Evolutionary conservation across 768 basidiomycete genomes (phyloP).

Genomic region (Macrolepiota fuliginosa): DNA sequence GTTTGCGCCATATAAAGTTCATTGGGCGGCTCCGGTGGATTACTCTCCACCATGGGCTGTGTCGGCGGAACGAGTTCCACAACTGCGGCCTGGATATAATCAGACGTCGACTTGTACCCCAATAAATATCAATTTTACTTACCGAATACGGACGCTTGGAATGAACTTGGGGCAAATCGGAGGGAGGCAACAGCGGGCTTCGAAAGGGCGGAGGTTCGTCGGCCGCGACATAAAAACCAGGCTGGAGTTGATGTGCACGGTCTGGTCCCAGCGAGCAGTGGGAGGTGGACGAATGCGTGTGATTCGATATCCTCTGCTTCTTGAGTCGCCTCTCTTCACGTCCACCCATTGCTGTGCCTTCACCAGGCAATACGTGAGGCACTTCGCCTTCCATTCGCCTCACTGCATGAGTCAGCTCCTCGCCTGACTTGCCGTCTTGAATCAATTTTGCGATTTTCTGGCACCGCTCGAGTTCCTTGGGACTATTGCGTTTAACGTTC

Average conservation of each 20-base stretch:
- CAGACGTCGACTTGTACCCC: neutral
- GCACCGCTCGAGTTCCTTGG: constrained; percentile 47
- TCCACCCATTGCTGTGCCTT: neutral
- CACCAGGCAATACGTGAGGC: neutral
- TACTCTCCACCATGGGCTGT: neutral
- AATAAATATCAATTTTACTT: neutral
- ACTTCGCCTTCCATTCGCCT: constrained; percentile 23
- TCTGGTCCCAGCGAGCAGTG: neutral
- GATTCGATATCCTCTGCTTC: neutral
- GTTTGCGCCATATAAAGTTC: neutral
- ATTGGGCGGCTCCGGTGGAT: neutral
- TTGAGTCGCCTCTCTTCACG: constrained; percentile 4
- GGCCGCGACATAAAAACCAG: neutral
- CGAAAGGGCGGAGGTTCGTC: constrained; percentile 24
- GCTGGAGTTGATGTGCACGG: neutral
- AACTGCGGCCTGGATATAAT: neutral
- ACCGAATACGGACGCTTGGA: constrained; percentile 5
- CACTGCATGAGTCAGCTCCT: constrained; percentile 45
- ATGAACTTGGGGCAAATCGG: neutral
- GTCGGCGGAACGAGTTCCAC: neutral
- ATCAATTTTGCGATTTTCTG: constrained; percentile 48
- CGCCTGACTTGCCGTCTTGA: constrained; percentile 47
- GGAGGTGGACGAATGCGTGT: neutral
- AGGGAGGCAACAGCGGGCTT: constrained; percentile 28
- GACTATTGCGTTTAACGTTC: constrained; percentile 50